Base-by-base conservation (phyloP, 192 early-diverging fungal species). In the Pilobolus umbonatus region DNA sequence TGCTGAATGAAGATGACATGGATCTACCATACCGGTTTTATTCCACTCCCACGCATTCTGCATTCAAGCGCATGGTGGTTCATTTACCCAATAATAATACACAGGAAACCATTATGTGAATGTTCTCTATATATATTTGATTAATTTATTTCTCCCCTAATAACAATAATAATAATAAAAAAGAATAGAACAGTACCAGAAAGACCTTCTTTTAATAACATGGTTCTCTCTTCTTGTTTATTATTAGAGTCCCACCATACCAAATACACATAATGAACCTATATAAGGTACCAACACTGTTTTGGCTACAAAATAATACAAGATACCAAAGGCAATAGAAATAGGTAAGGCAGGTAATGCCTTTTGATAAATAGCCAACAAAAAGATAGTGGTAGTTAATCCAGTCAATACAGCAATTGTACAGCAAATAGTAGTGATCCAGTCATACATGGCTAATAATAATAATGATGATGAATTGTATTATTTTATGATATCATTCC, bases 301-400 rank as follows among this genome's bases (percentile, higher is more conserved):
- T 32, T 71, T 72, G 0, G 83, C 73, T 7, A 71, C 79, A 60
- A 90, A 89, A 66, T 89, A 93, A 57, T 91, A 90, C 29, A 93
- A 56, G 47, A 93, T 79, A 15, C 91, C 91, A 75, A 93, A 88
- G 22, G 84, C 84, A 61, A 93, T 93, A 7, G 85, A 88, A 31
- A 94, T 93, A 0, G 92, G 92, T 21, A 94, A 66, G 2, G 92
- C 92, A 4, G 92, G 92, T 2, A 94, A 65, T 10, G 92, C 90
- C 56, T 92, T 92, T 45, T 83, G 80, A 48, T 83, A 87, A 31
- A 92, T 78, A 0, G 83, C 92, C 43, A 94, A 72, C 44, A 94
- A 68, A 68, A 93, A 93, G 47, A 94, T 94, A 10, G 92, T 94
- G n/a, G 88, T 79, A 46, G 82, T 89, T 59, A 94, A 69, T 5